A percentile compares a stretch with the other conserved stretches of the same genome.
These are phyloP conservation scores for Phialophora macrospora DNA, from an alignment of 2,329 filamentous ascomycete species.

Conservation along the genomic window DNA sequence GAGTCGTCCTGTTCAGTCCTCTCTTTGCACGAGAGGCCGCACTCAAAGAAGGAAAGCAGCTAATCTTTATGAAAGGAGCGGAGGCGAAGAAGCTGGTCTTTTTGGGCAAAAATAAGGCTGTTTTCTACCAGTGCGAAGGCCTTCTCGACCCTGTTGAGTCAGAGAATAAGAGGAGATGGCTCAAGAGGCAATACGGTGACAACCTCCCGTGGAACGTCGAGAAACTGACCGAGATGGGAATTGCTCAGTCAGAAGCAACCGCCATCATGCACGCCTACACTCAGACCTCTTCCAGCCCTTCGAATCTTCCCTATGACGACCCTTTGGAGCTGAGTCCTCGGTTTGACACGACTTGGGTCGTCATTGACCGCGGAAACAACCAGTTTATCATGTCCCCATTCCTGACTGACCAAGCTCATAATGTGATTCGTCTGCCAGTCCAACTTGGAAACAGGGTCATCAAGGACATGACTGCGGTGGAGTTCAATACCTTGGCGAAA, in stretches of 20 bases:
- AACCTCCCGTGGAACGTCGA: conserved; percentile 2
- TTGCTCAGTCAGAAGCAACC: conserved; percentile 2
- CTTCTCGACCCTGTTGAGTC: background rate
- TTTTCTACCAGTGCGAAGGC: conserved; percentile 10
- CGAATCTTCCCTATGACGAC: background rate
- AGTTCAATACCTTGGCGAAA: conserved; percentile 7
- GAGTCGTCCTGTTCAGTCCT: conserved; percentile 22
- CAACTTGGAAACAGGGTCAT: background rate
- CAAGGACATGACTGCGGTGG: conserved; percentile 12
- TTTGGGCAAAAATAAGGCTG: conserved; percentile 2
- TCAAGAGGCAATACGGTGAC: conserved; percentile 8
- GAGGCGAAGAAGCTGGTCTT: conserved; percentile 24
- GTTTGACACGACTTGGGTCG: conserved; percentile 14
- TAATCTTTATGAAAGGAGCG: conserved; percentile 20
- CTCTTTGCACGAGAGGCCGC: conserved; percentile 7
- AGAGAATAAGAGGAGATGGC: background rate
- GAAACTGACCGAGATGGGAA: conserved; percentile 1
- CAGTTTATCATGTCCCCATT: conserved; percentile 24
- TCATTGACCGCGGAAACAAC: conserved; percentile 24
- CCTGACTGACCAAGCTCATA: conserved; percentile 2
- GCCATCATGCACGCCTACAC: conserved; percentile 5
- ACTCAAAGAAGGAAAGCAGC: conserved; percentile 13
- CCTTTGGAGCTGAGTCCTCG: background rate
- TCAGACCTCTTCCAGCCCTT: background rate
- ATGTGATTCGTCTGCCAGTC: background rate